Conservation (phyloP, 768 basidiomycete genomes). For the Filobasidium floriforme region DNA sequence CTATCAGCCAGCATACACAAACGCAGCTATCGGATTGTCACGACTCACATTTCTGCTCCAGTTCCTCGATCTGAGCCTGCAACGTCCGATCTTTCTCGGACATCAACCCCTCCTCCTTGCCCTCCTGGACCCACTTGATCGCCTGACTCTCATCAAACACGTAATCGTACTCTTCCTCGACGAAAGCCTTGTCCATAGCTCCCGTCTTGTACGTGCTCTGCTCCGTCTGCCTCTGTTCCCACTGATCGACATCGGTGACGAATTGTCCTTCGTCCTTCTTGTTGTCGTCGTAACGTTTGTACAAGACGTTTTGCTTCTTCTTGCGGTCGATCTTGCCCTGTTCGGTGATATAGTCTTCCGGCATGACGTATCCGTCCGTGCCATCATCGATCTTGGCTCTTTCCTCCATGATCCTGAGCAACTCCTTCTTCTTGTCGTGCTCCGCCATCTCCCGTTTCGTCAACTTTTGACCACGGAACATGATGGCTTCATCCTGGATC, state of each 20-base stretch:
- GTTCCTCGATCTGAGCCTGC: conserved; percentile 80
- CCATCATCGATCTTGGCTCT: conserved; percentile 90
- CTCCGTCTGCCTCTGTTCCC: conserved; percentile 85
- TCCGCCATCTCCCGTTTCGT: conserved; percentile 73
- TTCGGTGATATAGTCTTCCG: conserved; percentile 96
- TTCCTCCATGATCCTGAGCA: conserved; percentile 85
- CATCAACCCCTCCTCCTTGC: conserved; percentile 58
- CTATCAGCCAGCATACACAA: conserved; percentile 4
- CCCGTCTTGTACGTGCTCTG: conserved; percentile 85
- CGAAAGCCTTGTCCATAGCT: conserved; percentile 77
- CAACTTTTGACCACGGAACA: conserved; percentile 84
- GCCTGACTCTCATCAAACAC: conserved; percentile 98
- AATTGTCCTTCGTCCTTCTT: conserved; percentile 74
- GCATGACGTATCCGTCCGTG: conserved; percentile 89
- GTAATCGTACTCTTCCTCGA: conserved; percentile 81
- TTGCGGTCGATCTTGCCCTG: conserved; percentile 97
- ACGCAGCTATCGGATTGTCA: neutral
- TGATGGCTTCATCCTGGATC: conserved; percentile 84
- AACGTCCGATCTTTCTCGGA: conserved; percentile 77
- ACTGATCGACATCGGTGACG: conserved; percentile 92
- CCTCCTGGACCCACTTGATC: conserved; percentile 87
- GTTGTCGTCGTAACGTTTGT: conserved; percentile 83
- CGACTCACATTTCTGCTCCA: conserved; percentile 72
- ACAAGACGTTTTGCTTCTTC: conserved; percentile 84
- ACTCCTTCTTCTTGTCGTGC: conserved; percentile 84